phyloP scores from a whole-genome alignment of 2,329 filamentous ascomycete genomes.

The Tolypocladium ovalisporum region DNA sequence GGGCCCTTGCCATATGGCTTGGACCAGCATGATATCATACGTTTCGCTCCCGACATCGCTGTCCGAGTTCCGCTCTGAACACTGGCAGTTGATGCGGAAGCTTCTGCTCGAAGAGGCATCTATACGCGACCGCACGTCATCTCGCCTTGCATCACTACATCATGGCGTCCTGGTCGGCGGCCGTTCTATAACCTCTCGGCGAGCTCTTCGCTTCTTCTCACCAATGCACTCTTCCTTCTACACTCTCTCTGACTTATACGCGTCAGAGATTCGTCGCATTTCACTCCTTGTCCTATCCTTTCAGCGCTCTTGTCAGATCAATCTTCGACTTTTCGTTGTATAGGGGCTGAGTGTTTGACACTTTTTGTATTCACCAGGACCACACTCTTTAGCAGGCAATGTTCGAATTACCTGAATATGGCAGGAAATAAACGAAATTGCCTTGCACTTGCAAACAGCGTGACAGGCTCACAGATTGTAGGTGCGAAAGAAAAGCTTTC shows the following conservation, averaged over 20 bases:
- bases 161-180: not conserved
- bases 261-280: too few relatives aligned
- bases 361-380: not conserved
- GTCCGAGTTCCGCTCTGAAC: too few relatives aligned
- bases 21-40: not conserved
- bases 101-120: not conserved
- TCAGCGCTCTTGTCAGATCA: not conserved
- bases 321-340: not conserved
- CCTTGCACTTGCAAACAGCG: not conserved
- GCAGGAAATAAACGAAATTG: not conserved
- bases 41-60: not conserved
- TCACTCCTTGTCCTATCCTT: not conserved
- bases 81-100: not conserved
- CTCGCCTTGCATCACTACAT: not conserved
- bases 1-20: not conserved
- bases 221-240: not conserved
- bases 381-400: not conserved
- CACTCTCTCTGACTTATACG: not conserved
- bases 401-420: not conserved
- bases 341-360: not conserved
- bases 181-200: not conserved
- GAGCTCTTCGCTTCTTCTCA: not conserved
- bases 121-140: not conserved
- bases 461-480: not conserved
- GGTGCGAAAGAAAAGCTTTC: not conserved